Evolutionary conservation across 2,329 filamentous ascomycete genomes (phyloP).

Genomic region (Claviceps humidiphila): DNA sequence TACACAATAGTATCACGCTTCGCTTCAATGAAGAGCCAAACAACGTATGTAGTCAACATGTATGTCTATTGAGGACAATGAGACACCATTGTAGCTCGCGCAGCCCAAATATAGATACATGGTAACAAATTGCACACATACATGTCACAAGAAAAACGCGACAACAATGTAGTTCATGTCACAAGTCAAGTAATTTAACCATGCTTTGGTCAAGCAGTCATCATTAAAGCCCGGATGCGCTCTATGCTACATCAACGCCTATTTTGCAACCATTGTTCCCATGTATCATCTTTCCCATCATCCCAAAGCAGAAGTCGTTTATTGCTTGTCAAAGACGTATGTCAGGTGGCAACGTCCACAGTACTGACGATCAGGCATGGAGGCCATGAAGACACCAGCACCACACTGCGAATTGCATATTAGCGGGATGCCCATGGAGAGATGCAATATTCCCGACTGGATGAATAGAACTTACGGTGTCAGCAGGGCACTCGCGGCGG

Average conservation of each 20-base stretch:
- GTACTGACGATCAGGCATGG: constrained; percentile 99
- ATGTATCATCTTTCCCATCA: constrained; percentile 18
- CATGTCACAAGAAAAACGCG: too few relatives aligned
- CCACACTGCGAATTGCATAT: constrained; percentile 53
- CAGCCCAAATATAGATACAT: too few relatives aligned
- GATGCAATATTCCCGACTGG: not conserved
- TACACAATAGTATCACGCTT: too few relatives aligned
- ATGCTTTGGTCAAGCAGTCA: constrained; percentile 22
- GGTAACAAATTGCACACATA: too few relatives aligned
- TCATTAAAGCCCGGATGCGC: constrained; percentile 27
- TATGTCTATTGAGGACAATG: too few relatives aligned
- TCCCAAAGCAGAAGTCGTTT: constrained; percentile 21
- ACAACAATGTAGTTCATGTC: not conserved
- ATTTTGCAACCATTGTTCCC: constrained; percentile 18
- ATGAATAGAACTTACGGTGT: constrained; percentile 52
- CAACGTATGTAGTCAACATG: too few relatives aligned
- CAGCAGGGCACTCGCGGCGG: constrained; percentile 88
- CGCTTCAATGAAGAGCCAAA: too few relatives aligned
- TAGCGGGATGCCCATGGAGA: not conserved
- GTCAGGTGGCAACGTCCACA: constrained; percentile 64
- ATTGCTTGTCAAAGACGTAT: constrained; percentile 60
- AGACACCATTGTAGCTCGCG: too few relatives aligned
- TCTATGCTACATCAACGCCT: constrained; percentile 32
- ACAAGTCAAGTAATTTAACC: not conserved
- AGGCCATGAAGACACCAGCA: constrained; percentile 99